Conservation (phyloP, 2,329 filamentous ascomycete genomes). For the Talaromyces amestolkiae region DNA sequence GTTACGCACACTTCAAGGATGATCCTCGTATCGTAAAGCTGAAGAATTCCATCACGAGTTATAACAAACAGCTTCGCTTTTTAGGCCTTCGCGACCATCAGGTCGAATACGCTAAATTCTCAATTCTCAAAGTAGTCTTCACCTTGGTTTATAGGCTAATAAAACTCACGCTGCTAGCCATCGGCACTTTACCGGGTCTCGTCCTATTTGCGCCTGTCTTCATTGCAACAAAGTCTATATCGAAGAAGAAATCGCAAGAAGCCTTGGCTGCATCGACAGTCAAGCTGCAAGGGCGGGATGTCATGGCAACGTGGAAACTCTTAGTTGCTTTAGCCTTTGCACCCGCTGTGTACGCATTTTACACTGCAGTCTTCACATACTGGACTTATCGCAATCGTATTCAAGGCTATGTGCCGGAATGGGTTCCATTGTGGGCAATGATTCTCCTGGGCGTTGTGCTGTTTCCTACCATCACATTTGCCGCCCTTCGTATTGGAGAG, state of each 20-base stretch:
- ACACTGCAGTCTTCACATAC: conserved; percentile 69
- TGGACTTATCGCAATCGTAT: conserved; percentile 80
- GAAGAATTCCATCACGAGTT: conserved; percentile 72
- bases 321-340: conserved; percentile 82
- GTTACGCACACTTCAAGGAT: conserved; percentile 89
- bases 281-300: conserved; percentile 83
- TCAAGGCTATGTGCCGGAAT: conserved; percentile 75
- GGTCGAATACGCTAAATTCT: conserved; percentile 85
- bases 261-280: conserved; percentile 82
- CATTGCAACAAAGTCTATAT: conserved; percentile 78
- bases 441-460: conserved; percentile 72
- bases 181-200: conserved; percentile 81
- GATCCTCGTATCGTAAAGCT: conserved; percentile 78
- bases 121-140: conserved; percentile 69
- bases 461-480: conserved; percentile 87
- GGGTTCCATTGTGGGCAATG: conserved; percentile 75
- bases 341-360: conserved; percentile 76
- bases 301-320: conserved; percentile 92
- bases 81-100: conserved; percentile 91
- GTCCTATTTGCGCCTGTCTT: conserved; percentile 87
- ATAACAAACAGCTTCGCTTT: conserved; percentile 82
- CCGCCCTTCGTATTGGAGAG: conserved; percentile 89
- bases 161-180: conserved; percentile 72
- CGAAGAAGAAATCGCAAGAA: conserved; percentile 74
- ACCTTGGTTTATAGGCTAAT: conserved; percentile 75